These are phyloP conservation scores for Gryganskiella cystojenkinii DNA, from an alignment of 192 early-diverging fungal species.

Conservation along the genomic window DNA sequence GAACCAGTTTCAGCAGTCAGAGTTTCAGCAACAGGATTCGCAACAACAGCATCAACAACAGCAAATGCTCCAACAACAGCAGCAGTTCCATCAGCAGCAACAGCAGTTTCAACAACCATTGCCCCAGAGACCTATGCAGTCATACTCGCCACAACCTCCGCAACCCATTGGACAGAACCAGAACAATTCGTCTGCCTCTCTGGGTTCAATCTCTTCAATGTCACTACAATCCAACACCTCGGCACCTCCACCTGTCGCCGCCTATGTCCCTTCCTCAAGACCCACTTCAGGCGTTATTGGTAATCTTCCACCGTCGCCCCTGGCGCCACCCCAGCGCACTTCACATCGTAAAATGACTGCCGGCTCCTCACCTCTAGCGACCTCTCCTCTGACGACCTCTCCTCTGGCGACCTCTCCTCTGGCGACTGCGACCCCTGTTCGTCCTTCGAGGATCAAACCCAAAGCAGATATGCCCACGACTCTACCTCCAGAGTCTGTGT, in stretches of 20 bases:
- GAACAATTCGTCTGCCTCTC: conserved; percentile 20
- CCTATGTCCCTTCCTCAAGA: conserved; percentile 1
- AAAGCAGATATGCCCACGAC: conserved; percentile 51
- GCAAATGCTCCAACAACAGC: conserved; percentile 2
- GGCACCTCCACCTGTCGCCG: conserved; percentile 2
- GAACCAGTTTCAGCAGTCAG: not conserved
- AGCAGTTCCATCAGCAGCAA: conserved; percentile 9
- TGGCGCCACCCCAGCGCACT: conserved; percentile 18
- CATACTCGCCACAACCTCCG: conserved; percentile 6
- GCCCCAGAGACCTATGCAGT: conserved; percentile 4
- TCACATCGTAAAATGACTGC: conserved; percentile 40
- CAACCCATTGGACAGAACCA: conserved; percentile 2
- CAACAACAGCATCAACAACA: conserved; percentile 11
- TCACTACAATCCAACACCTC: conserved; percentile 23
- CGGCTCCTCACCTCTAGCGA: conserved; percentile 33
- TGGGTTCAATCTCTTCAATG: conserved; percentile 9
- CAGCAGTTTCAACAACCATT: not conserved
- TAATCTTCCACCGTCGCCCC: conserved; percentile 2
- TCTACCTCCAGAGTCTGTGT: conserved; percentile 39
- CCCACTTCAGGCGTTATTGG: conserved; percentile 12
- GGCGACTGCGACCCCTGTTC: conserved; percentile 1
- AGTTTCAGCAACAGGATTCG: not conserved
- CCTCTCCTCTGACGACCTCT: conserved; percentile 32
- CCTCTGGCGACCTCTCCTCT: conserved; percentile 38
- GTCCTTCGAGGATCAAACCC: conserved; percentile 27